Evolutionary conservation across 768 basidiomycete species (phyloP).

Genomic region (Nevesoporus exiguus): DNA sequence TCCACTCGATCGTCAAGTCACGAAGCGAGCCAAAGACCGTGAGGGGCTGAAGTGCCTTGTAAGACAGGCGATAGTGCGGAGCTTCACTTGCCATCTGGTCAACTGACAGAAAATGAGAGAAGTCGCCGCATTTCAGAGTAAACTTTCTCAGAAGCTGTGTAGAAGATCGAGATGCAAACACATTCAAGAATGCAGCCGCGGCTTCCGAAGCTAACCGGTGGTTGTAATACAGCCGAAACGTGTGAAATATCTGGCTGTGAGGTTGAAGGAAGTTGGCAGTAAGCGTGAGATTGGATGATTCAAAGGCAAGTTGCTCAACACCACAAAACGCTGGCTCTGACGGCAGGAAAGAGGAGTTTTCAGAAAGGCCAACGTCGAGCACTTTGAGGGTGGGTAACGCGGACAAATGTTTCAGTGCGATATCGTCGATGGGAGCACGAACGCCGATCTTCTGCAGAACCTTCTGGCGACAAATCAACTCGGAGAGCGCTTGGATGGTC

Average conservation of each 20-base stretch:
- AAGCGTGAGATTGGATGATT: conserved; percentile 3
- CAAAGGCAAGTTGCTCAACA: neutral
- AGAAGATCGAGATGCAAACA: conserved; percentile 1
- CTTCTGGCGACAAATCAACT: neutral
- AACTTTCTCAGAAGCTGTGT: neutral
- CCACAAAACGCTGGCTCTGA: neutral
- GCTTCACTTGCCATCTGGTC: conserved; percentile 4
- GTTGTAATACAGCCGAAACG: neutral
- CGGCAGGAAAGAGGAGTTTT: neutral
- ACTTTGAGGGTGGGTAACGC: conserved; percentile 6
- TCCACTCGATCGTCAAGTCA: conserved; percentile 6
- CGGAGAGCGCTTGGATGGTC: conserved; percentile 2
- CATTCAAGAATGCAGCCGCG: neutral
- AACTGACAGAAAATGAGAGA: neutral
- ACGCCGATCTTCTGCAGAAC: neutral
- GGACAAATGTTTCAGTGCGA: conserved; percentile 5
- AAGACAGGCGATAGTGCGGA: conserved; percentile 6
- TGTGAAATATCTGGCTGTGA: conserved; percentile 3
- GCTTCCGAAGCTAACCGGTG: neutral
- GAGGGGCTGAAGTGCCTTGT: conserved; percentile 3
- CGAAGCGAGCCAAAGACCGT: neutral
- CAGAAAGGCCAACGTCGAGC: neutral
- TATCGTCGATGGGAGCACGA: neutral
- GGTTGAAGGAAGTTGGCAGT: conserved; percentile 8
- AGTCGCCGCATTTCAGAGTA: neutral